phyloP scores from a whole-genome alignment of 306 rosid species.

The Abrus pulchellus region DNA sequence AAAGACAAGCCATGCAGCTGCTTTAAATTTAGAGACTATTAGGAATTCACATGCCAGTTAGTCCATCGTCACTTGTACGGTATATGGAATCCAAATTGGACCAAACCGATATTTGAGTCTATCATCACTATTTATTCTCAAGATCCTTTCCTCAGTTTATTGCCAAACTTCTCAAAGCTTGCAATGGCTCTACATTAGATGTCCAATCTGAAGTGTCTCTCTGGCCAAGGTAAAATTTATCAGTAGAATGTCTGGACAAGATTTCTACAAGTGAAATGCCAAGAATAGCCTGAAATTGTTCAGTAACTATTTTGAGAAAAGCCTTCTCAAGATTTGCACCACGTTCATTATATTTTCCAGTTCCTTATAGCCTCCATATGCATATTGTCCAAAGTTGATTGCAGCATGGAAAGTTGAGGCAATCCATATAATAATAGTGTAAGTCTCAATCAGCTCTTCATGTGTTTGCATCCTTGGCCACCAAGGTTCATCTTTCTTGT shows the following conservation, averaged over 20 bases:
- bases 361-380: conserved; percentile 61
- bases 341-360: conserved; percentile 57
- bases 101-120: conserved; percentile 68
- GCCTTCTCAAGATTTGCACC: conserved; percentile 49
- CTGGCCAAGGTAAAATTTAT: conserved; percentile 63
- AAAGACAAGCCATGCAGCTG: not conserved
- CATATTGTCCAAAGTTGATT: conserved; percentile 62
- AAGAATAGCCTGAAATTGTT: conserved; percentile 56
- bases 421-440: conserved; percentile 63
- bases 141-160: conserved; percentile 60
- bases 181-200: conserved; percentile 51
- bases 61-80: conserved; percentile 72
- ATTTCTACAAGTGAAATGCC: conserved; percentile 62
- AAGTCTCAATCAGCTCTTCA: conserved; percentile 58
- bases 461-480: conserved; percentile 64
- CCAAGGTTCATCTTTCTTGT: conserved; percentile 66
- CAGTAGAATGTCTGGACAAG: conserved; percentile 61
- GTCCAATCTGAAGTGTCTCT: conserved; percentile 74
- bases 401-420: conserved; percentile 73
- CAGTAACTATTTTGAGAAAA: conserved; percentile 56
- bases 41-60: conserved; percentile 82
- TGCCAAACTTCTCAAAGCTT: conserved; percentile 70
- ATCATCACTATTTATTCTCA: conserved; percentile 61
- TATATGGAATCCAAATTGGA: conserved; percentile 75
- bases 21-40: conserved; percentile 75